phyloP scores from a whole-genome alignment of 495 filamentous ascomycete genomes.

The Apodospora peruviana region DNA sequence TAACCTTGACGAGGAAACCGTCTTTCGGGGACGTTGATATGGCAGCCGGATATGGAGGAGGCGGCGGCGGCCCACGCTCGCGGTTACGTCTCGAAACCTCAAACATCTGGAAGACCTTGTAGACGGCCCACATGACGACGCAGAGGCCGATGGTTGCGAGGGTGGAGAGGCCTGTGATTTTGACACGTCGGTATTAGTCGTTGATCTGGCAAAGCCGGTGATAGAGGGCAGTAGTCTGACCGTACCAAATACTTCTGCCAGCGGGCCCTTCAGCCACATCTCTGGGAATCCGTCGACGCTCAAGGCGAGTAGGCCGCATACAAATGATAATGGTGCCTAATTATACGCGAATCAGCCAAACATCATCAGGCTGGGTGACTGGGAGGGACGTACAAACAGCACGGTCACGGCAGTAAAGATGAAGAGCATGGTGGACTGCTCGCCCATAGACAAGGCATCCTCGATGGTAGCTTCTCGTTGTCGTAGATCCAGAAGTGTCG shows the following conservation, averaged over 20 bases:
- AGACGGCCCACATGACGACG: conserved; percentile 4
- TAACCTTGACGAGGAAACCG: too few relatives aligned
- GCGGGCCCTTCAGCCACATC: background rate
- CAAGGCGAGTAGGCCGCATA: conserved; percentile 5
- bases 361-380: too few relatives aligned
- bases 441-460: conserved; percentile 5
- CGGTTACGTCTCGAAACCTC: background rate
- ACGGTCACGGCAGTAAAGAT: conserved; percentile 9
- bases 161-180: conserved; percentile 4
- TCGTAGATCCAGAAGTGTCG: conserved; percentile 3
- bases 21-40: too few relatives aligned
- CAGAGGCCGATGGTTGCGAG: conserved; percentile 7
- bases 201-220: background rate
- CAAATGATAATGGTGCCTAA: conserved; percentile 10
- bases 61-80: too few relatives aligned
- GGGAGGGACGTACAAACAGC: conserved; percentile 5
- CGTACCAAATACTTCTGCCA: conserved; percentile 7
- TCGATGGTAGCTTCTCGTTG: conserved; percentile 7
- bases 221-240: too few relatives aligned
- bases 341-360: background rate
- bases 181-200: background rate
- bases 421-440: conserved; percentile 10
- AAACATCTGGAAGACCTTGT: conserved; percentile 1
- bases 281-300: conserved; percentile 2
- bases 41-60: too few relatives aligned